phyloP scores from a whole-genome alignment of 2,329 filamentous ascomycete genomes.

The Camillea tinctor region DNA sequence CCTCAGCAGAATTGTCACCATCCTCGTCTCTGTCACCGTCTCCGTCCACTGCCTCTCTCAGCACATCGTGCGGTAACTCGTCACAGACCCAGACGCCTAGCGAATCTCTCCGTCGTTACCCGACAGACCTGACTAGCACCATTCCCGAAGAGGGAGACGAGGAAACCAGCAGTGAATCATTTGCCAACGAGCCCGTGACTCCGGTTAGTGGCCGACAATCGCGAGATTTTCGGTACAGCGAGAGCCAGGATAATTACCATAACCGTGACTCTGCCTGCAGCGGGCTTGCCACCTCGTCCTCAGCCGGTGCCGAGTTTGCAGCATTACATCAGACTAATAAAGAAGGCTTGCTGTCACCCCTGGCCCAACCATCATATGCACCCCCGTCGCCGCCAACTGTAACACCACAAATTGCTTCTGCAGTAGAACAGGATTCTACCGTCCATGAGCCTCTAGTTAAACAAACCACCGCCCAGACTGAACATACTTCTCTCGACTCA shows the following conservation, averaged over 20 bases:
- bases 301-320: slow-evolving; percentile 2
- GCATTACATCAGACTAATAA: slow-evolving; percentile 17
- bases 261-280: slow-evolving; percentile 26
- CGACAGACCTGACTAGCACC: background rate
- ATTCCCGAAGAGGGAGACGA: background rate
- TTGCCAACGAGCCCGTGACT: slow-evolving; percentile 23
- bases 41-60: background rate
- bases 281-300: slow-evolving; percentile 15
- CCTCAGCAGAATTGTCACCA: slow-evolving; percentile 15
- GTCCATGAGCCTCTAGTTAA: slow-evolving; percentile 13
- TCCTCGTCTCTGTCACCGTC: background rate
- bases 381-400: slow-evolving; percentile 1
- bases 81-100: background rate
- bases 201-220: slow-evolving; percentile 59
- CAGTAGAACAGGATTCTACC: slow-evolving; percentile 1
- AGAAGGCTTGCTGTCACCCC: slow-evolving; percentile 3
- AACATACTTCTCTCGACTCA: slow-evolving; percentile 9
- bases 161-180: background rate
- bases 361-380: background rate
- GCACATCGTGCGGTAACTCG: background rate
- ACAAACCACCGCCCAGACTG: slow-evolving; percentile 3
- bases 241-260: slow-evolving; percentile 37
- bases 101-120: background rate
- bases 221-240: slow-evolving; percentile 49
- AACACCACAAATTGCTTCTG: background rate